Conservation (phyloP, 768 basidiomycete species). For the Strobilomyces confusus region DNA sequence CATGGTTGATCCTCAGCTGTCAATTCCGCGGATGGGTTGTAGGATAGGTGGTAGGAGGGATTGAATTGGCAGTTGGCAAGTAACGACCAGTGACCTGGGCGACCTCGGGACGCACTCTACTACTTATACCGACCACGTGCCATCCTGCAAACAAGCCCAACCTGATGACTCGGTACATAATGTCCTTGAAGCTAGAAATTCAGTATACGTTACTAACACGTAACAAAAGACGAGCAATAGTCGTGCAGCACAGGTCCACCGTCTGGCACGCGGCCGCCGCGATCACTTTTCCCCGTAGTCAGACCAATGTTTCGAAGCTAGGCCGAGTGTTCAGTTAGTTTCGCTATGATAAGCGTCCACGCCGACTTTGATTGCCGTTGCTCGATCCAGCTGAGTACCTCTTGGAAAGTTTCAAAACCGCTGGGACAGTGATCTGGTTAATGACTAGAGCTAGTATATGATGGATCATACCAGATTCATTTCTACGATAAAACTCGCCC, state of each 20-base stretch:
- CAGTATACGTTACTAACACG: neutral
- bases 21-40: conserved; percentile 6
- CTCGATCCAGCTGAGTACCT: conserved; percentile 19
- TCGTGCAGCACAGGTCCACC: neutral
- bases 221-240: conserved; percentile 1
- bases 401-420: conserved; percentile 24
- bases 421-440: conserved; percentile 13
- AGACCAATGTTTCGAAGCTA: conserved; percentile 15
- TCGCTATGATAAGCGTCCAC: conserved; percentile 23
- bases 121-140: conserved; percentile 34
- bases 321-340: conserved; percentile 6
- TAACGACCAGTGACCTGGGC: conserved; percentile 5
- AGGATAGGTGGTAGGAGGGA: conserved; percentile 6
- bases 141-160: conserved; percentile 14
- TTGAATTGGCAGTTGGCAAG: conserved; percentile 15
- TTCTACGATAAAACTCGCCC: conserved; percentile 55
- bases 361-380: conserved; percentile 14
- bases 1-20: conserved; percentile 49
- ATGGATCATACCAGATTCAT: conserved; percentile 41
- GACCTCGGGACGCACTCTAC: too few relatives aligned
- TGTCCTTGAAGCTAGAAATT: neutral
- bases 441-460: neutral
- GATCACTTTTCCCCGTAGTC: conserved; percentile 14
- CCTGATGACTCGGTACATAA: neutral
- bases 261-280: neutral